These are phyloP conservation scores for Brettanomyces nanus DNA, from an alignment of 805 yeast species.

Conservation along the genomic window DNA sequence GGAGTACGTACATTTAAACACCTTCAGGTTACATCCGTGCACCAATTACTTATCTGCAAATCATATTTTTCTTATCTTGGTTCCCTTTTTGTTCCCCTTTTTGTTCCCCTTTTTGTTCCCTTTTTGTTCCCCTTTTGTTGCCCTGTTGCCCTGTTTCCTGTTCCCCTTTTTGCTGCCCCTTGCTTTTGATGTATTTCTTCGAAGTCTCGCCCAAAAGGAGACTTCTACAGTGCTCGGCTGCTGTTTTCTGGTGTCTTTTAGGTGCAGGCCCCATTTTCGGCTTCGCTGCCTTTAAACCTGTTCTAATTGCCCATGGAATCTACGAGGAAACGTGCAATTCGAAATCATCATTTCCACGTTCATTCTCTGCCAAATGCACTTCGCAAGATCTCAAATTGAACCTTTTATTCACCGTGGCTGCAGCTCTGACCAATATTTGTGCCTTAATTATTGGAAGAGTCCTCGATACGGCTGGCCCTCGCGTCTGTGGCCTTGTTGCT, in stretches of 20 bases:
- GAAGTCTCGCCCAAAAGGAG: conserved; percentile 24
- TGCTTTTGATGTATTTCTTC: conserved; percentile 24
- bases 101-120: too few relatives aligned
- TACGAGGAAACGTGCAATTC: conserved; percentile 33
- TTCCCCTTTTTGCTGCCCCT: background rate
- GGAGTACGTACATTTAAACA: too few relatives aligned
- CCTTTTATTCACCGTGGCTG: conserved; percentile 52
- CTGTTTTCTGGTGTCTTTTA: conserved; percentile 45
- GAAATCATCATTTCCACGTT: background rate
- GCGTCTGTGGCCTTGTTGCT: conserved; percentile 45
- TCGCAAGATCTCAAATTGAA: conserved; percentile 47
- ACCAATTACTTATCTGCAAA: too few relatives aligned
- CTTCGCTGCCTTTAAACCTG: conserved; percentile 51
- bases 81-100: too few relatives aligned
- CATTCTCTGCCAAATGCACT: conserved; percentile 29
- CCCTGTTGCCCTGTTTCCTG: too few relatives aligned
- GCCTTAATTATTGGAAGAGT: conserved; percentile 43
- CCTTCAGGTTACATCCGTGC: too few relatives aligned
- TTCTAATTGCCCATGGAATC: conserved; percentile 39
- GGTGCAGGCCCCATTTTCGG: conserved; percentile 56
- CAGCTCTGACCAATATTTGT: conserved; percentile 46
- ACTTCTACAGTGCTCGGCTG: conserved; percentile 37
- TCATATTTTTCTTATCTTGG: too few relatives aligned
- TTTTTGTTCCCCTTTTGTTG: too few relatives aligned
- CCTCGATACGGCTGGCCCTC: conserved; percentile 44